Evolutionary conservation across 768 basidiomycete genomes (phyloP).

Genomic region (Auriscalpium orientale): DNA sequence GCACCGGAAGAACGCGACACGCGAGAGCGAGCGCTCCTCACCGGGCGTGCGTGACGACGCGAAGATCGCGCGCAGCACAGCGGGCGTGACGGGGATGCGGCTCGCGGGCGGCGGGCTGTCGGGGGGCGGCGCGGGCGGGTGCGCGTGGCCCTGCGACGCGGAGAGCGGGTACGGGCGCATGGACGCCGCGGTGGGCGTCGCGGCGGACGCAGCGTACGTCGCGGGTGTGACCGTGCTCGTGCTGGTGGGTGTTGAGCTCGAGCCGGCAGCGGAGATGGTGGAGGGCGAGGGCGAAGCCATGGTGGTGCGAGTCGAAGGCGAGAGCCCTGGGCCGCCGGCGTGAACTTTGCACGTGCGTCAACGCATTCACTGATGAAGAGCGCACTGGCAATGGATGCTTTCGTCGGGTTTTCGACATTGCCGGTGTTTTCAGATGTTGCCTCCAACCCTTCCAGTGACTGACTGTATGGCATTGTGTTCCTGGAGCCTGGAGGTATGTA

Average conservation of each 20-base stretch:
- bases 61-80: conserved; percentile 76
- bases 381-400: too few species aligned
- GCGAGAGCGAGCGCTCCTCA: conserved; percentile 79
- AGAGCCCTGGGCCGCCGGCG: not conserved
- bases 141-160: conserved; percentile 6
- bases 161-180: conserved; percentile 10
- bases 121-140: conserved; percentile 26
- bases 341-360: too few species aligned
- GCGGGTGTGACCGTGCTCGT: conserved; percentile 11
- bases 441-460: too few species aligned
- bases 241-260: conserved; percentile 8
- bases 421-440: too few species aligned
- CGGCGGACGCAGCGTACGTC: conserved; percentile 6
- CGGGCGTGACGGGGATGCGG: conserved; percentile 78
- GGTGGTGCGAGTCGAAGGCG: not conserved
- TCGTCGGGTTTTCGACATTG: too few species aligned
- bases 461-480: too few species aligned
- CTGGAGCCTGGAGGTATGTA: too few species aligned
- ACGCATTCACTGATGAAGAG: too few species aligned
- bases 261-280: conserved; percentile 6
- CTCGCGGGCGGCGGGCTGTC: conserved; percentile 33
- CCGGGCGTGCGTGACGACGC: conserved; percentile 75
- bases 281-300: conserved; percentile 9
- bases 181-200: not conserved
- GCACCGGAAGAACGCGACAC: conserved; percentile 82